Conservation (phyloP, 1,139 yeast species). For the Candida dubliniensis region DNA sequence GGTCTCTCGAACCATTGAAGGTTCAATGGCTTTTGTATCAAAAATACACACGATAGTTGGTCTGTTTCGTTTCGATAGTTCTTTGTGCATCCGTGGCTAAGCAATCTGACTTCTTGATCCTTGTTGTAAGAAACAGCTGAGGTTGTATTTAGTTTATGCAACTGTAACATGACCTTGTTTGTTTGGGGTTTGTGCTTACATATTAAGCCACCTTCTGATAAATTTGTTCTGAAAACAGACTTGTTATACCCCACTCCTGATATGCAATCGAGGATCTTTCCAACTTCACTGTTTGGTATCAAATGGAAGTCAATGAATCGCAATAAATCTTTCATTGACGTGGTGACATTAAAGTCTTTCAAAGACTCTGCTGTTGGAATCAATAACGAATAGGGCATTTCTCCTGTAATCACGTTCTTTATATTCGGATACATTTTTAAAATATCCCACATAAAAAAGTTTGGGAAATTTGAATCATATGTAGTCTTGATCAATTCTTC, state of each 20-base stretch:
- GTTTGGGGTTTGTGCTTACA: slow-evolving; percentile 50
- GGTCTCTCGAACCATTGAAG: slow-evolving; percentile 55
- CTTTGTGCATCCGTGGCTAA: slow-evolving; percentile 67
- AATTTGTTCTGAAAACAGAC: slow-evolving; percentile 27
- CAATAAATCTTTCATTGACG: slow-evolving; percentile 42
- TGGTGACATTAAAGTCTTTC: slow-evolving; percentile 51
- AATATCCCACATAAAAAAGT: slow-evolving; percentile 47
- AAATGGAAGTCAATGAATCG: slow-evolving; percentile 68
- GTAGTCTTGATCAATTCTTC: slow-evolving; percentile 53
- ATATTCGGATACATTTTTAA: slow-evolving; percentile 39
- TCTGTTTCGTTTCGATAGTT: slow-evolving; percentile 22
- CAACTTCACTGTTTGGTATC: slow-evolving; percentile 53
- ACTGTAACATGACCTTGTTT: slow-evolving; percentile 32
- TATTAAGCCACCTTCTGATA: slow-evolving; percentile 37
- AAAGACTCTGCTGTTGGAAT: slow-evolving; percentile 70
- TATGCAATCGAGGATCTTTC: slow-evolving; percentile 33
- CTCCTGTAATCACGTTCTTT: slow-evolving; percentile 20
- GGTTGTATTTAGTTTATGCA: slow-evolving; percentile 14
- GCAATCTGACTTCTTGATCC: slow-evolving; percentile 64
- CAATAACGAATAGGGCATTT: slow-evolving; percentile 57
- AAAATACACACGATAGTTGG: slow-evolving; percentile 56
- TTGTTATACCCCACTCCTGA: slow-evolving; percentile 12
- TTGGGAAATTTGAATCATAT: slow-evolving; percentile 42
- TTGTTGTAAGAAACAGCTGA: slow-evolving; percentile 37
- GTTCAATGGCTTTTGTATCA: slow-evolving; percentile 64